Percentiles rank a stretch among this genome's conserved stretches.
These are phyloP conservation scores for Ceratobasidium sp. DNA, from an alignment of 1,284 basidiomycete species.

Conservation along the genomic window DNA sequence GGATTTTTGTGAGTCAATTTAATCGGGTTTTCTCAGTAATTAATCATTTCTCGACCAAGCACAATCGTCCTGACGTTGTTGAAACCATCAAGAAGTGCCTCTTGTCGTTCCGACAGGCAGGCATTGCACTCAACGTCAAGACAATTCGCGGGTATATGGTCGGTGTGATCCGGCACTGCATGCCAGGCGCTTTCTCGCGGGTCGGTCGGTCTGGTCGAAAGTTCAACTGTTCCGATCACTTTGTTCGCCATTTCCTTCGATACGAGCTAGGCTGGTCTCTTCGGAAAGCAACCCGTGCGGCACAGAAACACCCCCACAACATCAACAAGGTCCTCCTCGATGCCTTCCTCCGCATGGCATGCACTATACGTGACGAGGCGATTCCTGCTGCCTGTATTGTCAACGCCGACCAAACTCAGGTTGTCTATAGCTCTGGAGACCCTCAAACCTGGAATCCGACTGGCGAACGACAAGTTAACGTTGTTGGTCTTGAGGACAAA, in stretches of 20 bases:
- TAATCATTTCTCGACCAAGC: too few species aligned
- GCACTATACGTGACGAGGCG: slow-evolving; percentile 54
- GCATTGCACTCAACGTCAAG: neutral
- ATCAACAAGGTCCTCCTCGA: slow-evolving; percentile 51
- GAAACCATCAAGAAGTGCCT: neutral
- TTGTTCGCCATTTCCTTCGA: neutral
- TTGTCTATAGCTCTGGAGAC: slow-evolving; percentile 54
- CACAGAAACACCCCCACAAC: neutral
- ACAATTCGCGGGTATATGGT: neutral
- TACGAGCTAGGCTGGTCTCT: neutral
- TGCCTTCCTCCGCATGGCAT: slow-evolving; percentile 53
- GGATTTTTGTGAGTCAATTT: neutral
- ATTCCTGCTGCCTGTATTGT: slow-evolving; percentile 50
- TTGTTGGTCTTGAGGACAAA: slow-evolving; percentile 58
- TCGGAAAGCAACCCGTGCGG: neutral
- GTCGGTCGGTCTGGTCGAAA: neutral
- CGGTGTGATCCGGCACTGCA: neutral
- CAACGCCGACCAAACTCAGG: slow-evolving; percentile 61
- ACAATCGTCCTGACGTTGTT: neutral
- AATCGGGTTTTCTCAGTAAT: too few species aligned
- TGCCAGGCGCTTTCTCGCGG: neutral
- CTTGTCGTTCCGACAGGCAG: neutral
- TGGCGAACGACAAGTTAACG: slow-evolving; percentile 56
- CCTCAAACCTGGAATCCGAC: slow-evolving; percentile 55
- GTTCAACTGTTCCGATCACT: neutral